phyloP scores from a whole-genome alignment of 495 filamentous ascomycete genomes.

The Xylaria longipes region DNA sequence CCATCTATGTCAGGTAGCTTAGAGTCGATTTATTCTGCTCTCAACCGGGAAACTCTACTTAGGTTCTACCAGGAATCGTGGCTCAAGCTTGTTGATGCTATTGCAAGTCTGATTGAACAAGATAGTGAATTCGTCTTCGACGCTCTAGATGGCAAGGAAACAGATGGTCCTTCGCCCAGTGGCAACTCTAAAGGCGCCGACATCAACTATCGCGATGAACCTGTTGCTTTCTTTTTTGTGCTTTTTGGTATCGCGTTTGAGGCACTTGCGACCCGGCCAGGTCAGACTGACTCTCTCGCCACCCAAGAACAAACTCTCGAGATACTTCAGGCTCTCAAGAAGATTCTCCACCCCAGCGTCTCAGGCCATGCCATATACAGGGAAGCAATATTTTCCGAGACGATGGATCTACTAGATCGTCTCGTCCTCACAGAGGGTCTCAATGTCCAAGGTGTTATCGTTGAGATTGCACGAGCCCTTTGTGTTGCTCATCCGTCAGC shows the following conservation, averaged over 20 bases:
- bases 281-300: conserved; percentile 69
- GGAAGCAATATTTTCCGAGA: conserved; percentile 94
- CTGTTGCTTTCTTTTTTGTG: conserved; percentile 98
- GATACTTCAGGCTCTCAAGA: conserved; percentile 89
- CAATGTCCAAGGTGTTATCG: conserved; percentile 88
- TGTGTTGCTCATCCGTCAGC: conserved; percentile 92
- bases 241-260: conserved; percentile 97
- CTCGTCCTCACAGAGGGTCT: conserved; percentile 88
- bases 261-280: conserved; percentile 81
- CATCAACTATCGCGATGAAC: conserved; percentile 98
- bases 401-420: conserved; percentile 94
- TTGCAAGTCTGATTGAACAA: conserved; percentile 95
- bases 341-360: conserved; percentile 93
- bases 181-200: conserved; percentile 63
- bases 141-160: conserved; percentile 86
- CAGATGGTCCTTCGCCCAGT: conserved; percentile 56
- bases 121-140: conserved; percentile 98
- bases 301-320: conserved; percentile 83
- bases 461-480: conserved; percentile 88
- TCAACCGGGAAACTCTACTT: conserved; percentile 92
- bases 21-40: conserved; percentile 88
- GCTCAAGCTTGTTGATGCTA: conserved; percentile 95
- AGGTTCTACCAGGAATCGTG: conserved; percentile 98
- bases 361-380: conserved; percentile 96
- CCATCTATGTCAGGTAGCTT: conserved; percentile 76